These are phyloP conservation scores for Cardiospermum halicacabum DNA, from an alignment of 345 rosid genomes.

Conservation along the genomic window DNA sequence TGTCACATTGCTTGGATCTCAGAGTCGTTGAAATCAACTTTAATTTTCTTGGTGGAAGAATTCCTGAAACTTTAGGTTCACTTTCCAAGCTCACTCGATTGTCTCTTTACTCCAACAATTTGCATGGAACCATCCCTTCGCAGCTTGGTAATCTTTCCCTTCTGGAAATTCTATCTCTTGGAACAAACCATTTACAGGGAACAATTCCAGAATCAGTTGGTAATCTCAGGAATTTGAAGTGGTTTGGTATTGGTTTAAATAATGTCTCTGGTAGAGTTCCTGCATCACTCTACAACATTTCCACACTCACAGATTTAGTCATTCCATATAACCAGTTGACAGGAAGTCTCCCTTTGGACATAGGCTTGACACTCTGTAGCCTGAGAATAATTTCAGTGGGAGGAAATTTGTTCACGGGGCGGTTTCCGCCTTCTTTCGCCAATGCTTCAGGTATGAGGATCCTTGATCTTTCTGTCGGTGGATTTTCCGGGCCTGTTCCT, in stretches of 20 bases:
- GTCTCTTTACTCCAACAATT: background rate
- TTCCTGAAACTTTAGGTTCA: constrained; percentile 9
- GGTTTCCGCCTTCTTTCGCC: constrained; percentile 24
- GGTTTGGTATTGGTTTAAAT: background rate
- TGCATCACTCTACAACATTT: constrained; percentile 3
- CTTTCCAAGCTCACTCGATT: constrained; percentile 9
- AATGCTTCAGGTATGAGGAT: constrained; percentile 24
- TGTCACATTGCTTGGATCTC: background rate
- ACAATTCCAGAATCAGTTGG: constrained; percentile 6
- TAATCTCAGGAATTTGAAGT: background rate
- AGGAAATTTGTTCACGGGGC: constrained; percentile 23
- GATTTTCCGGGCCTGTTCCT: constrained; percentile 11
- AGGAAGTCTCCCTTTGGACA: constrained; percentile 13
- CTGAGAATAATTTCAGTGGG: constrained; percentile 4
- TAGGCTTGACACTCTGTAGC: constrained; percentile 14
- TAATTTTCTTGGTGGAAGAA: constrained; percentile 1
- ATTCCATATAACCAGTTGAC: constrained; percentile 6
- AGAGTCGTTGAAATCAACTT: background rate
- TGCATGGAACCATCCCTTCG: constrained; percentile 7
- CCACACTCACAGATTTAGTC: background rate
- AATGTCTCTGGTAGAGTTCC: constrained; percentile 3
- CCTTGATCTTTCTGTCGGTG: background rate
- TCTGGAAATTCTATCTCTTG: background rate
- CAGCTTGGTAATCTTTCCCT: constrained; percentile 12
- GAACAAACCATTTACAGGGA: constrained; percentile 5